Evolutionary conservation across 1,139 yeast species (phyloP).

Genomic region (Taphrina confusa): DNA sequence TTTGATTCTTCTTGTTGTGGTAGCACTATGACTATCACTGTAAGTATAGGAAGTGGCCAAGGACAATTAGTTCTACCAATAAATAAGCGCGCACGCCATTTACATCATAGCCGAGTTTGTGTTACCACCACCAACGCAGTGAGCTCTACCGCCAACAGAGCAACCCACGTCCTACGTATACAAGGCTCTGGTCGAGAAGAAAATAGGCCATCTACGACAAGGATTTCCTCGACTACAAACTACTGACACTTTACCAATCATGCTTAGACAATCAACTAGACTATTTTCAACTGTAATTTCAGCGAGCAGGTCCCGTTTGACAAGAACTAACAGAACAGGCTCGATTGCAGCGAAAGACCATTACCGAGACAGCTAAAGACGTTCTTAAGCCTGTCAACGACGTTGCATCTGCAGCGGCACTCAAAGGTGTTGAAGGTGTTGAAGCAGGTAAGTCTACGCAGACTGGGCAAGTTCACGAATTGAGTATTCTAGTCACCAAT

Average conservation of each 20-base stretch:
- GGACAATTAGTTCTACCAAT: no score
- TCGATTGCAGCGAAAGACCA: slow-evolving; percentile 23
- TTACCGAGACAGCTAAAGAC: slow-evolving; percentile 10
- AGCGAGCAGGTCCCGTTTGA: neutral
- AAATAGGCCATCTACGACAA: no score
- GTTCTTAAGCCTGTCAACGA: slow-evolving; percentile 19
- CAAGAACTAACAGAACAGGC: neutral
- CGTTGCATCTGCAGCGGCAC: slow-evolving; percentile 2
- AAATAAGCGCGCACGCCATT: no score
- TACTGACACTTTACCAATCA: neutral
- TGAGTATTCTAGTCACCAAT: slow-evolving; percentile 2
- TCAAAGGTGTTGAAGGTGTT: slow-evolving; percentile 19
- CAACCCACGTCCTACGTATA: no score
- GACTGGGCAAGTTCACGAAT: no score
- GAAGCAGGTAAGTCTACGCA: slow-evolving; percentile 15
- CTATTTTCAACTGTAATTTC: slow-evolving; percentile 13
- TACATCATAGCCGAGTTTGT: slow-evolving; percentile 1
- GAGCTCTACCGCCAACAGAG: no score
- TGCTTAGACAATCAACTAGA: slow-evolving; percentile 17
- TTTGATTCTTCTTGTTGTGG: no score
- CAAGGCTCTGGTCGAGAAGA: no score
- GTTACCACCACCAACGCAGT: no score
- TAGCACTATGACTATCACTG: no score
- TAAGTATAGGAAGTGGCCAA: no score
- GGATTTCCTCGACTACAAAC: no score